Conservation (phyloP, 768 basidiomycete species). For the Zangia roseola region DNA sequence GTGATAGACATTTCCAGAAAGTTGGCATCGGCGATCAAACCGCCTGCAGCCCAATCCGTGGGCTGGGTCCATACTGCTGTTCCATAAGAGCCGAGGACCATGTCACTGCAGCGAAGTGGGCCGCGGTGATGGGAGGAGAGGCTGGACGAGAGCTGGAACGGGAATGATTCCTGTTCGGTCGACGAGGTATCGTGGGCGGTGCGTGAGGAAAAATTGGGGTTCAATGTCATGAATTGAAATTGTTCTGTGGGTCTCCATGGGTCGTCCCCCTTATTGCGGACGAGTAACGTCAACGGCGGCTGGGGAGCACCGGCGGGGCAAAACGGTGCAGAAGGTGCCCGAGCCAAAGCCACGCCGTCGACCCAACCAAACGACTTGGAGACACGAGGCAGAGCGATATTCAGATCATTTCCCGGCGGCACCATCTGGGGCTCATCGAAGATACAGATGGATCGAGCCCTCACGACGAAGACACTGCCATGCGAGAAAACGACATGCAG, state of each 20-base stretch:
- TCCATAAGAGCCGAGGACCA: constrained; percentile 53
- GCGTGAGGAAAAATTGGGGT: constrained; percentile 28
- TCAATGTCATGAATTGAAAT: constrained; percentile 53
- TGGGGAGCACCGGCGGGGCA: neutral
- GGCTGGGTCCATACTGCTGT: constrained; percentile 68
- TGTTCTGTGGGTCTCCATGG: constrained; percentile 53
- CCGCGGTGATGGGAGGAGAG: constrained; percentile 43
- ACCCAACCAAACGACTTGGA: constrained; percentile 66
- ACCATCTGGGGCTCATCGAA: constrained; percentile 49
- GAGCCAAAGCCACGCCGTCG: constrained; percentile 50
- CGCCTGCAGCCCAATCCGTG: constrained; percentile 40
- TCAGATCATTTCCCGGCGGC: constrained; percentile 12
- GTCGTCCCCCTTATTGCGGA: constrained; percentile 58
- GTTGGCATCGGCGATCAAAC: constrained; percentile 32
- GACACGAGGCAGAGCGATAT: constrained; percentile 31
- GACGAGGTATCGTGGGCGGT: constrained; percentile 3
- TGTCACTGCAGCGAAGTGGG: constrained; percentile 50
- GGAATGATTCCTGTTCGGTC: constrained; percentile 37
- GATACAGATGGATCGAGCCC: constrained; percentile 56
- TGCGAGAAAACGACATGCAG: constrained; percentile 51
- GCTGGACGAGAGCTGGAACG: constrained; percentile 42
- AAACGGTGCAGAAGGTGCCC: constrained; percentile 3
- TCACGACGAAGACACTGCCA: constrained; percentile 51
- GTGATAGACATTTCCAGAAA: constrained; percentile 13
- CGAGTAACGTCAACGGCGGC: constrained; percentile 45